Base-by-base conservation (phyloP, 2,329 filamentous ascomycete species). In the Zymoseptoria passerinii region DNA sequence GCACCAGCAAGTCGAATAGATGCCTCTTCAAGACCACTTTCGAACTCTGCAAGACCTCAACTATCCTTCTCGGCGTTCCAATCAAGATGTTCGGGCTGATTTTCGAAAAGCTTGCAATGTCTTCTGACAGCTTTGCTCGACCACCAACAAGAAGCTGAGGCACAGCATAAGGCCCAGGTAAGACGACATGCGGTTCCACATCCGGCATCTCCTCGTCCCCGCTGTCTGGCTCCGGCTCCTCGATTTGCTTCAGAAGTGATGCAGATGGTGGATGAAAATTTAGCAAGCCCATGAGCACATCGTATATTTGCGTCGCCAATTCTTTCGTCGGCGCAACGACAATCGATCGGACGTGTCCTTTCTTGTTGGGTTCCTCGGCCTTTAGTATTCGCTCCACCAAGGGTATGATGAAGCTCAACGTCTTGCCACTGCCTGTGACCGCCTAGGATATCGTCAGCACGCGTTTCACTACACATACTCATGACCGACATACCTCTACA, bases 321-420 rank as follows among this genome's bases (percentile, higher is more conserved):
- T 99, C 94, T 74, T 94, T 79, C 1, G 90, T 99, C 0, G 94
- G 94, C 16, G 92, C 92, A 60, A 99, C 86, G 67, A 99, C 86
- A 63, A 99, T 94, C 63, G 89, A 90, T 60, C 87, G 89, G 60
- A 99, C 83, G 72, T 97, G 90, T 72, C 96, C 88, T 69, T 88
- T 90, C 75, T 94, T 95, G 35, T 90, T 85, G 2, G 90, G 88
- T 61, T 92, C 89, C 61, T 91, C 86, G 28, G 89, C 76, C 64
- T 88, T 85, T 60, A 97, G 77, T 51, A 97, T 79, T 66, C 89
- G 88, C 74, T 95, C 88, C 23, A 95, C 82, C 3, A 95, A 78
- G 1, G 92, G 91, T 52, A 96, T 86, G 35, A 95, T 76, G 68
- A 92, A 99, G 1, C 90, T 83, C 28, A 96, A 78, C 0, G 91